Evolutionary conservation across 257 asterid genomes (phyloP), one percentile per base, ranked within the genome.

Genomic region (Cynanchum wilfordii): DNA sequence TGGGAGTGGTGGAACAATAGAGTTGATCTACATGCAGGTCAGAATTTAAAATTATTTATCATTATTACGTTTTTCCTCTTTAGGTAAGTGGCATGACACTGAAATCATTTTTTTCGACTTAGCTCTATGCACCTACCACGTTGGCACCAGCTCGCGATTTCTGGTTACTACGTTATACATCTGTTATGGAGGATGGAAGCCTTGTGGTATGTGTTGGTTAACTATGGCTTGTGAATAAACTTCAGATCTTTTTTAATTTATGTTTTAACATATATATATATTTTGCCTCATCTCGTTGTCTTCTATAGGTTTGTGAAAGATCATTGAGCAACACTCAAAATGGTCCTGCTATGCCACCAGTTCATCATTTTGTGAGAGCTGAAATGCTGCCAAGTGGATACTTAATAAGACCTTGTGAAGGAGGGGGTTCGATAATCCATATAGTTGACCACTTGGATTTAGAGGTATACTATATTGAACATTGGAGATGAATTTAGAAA

Each of bases 1-100:
- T 68, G 96, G 95, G 36, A 90, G 69, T 42, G 97, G 99, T 75
- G 98, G 99, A 85, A 95, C 99, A 75, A 86, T 92, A 59, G 99
- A 95, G 79, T 81, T 95, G 79, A 82, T 95, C n/a, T 92, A 95
- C 84, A 86, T 95, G 98, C 98, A 95, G 98, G 99, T 94, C 51
- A 52, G 51, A 33, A 60, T 64, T 56, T 72, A 9, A 4, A 19
- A 8, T 66, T 47, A 20, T 49, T 63, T 64, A 54, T 42, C 25
- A 45, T 45, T 16, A 8, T 10, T 36, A 16, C 9, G 19, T 51
- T 50, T 69, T 50, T 7, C 58, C 29, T n/a, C 4, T 7, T 67
- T 16, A 20, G 38, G 22, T 54, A 33, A 50, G 42, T 72, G 67
- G 27, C 72, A 68, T 33, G 36, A 59, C 33, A 60, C 6, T 33